phyloP scores from a whole-genome alignment of 805 yeast genomes.

The Lachancea sp. region DNA sequence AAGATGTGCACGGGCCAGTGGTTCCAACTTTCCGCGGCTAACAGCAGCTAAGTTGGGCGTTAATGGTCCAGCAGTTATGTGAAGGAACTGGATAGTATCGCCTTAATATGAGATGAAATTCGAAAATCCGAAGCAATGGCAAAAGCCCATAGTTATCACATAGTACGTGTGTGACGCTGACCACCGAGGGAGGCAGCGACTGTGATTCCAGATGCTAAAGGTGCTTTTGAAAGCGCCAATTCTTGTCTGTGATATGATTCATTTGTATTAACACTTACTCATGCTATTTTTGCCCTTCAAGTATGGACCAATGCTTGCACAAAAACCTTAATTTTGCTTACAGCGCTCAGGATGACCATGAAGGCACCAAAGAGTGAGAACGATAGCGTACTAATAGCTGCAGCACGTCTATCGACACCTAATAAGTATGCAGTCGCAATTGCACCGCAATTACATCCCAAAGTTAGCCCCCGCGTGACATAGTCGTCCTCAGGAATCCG shows the following conservation, averaged over 20 bases:
- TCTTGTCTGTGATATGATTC: too few species aligned
- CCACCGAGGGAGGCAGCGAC: neutral
- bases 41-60: conserved; percentile 1
- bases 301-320: conserved; percentile 43
- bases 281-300: too few species aligned
- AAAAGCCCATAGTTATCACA: neutral
- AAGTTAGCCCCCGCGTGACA: conserved; percentile 67
- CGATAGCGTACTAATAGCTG: conserved; percentile 66
- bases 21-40: conserved; percentile 1
- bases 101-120: neutral
- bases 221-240: too few species aligned
- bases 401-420: conserved; percentile 69
- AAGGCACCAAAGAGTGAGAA: conserved; percentile 68
- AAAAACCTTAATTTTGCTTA: conserved; percentile 46
- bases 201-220: too few species aligned
- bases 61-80: neutral
- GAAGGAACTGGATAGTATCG: neutral
- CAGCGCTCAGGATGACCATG: conserved; percentile 63
- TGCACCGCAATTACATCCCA: conserved; percentile 78
- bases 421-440: conserved; percentile 73
- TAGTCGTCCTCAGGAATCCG: conserved; percentile 56
- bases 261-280: too few species aligned
- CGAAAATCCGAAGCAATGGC: neutral
- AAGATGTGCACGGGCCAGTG: neutral
- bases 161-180: conserved; percentile 1